Evolutionary conservation across 2,329 filamentous ascomycete genomes (phyloP), one percentile per base, ranked within the genome.

Genomic region (Aureobasidium sp.): DNA sequence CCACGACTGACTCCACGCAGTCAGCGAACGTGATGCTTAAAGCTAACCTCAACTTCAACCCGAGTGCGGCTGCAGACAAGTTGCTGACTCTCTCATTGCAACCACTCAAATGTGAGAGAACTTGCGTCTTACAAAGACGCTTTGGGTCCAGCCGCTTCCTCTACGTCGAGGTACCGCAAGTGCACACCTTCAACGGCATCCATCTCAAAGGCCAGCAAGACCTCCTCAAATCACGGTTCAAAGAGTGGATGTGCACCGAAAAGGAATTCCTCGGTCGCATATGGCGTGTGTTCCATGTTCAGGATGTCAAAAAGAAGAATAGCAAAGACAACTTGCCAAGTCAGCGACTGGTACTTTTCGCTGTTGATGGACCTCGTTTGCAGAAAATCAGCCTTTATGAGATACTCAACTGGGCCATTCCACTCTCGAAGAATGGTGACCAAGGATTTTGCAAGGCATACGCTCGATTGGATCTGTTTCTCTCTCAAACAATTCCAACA

Each of bases 401-500:
- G 8, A 62, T 77, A 55, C 25, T 78, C 0, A 66, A 76, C 37
- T 76, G 73, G 70, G 74, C 74, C 49, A 63, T 79, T 4, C 72
- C 72, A 0, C 67, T 77, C 8, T 27, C 47, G 0, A 21, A 57
- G 3, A 79, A 79, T 59, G 8, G 46, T 1, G 1, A 70, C 0
- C 73, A 76, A 62, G 60, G 62, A 1, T 74, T 74, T 17, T 73
- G 71, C 62, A 79, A 80, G 61, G 70, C 69, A 0, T 77, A 69
- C 61, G 70, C 76, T 13, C 69, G 78, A 5, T 60, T 78, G 0
- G 74, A 76, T 33, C 68, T 80, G 3, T 71, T 61, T 0, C 66
- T 77, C 0, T 79, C 77, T 0, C 68, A 69, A 10, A 79, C 75
- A 0, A 68, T 64, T 13, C 70, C 73, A 0, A 71, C 72, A 0